These are phyloP conservation scores for Penicillium sp. DNA, from an alignment of 2,329 filamentous ascomycete species.

Conservation along the genomic window DNA sequence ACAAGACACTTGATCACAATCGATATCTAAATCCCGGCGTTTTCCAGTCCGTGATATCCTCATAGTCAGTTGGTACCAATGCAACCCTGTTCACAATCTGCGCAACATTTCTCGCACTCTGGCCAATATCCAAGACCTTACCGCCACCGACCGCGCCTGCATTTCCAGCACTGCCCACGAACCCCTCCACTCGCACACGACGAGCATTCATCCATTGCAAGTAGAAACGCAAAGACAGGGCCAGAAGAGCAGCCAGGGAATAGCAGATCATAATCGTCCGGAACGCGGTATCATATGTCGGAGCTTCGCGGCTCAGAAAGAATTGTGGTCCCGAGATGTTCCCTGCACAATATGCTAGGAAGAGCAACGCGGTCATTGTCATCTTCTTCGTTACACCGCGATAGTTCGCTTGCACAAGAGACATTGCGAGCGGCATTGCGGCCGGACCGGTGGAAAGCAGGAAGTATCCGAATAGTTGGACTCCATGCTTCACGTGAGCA, in stretches of 20 bases:
- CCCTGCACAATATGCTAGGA: conserved; percentile 58
- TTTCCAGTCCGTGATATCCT: conserved; percentile 63
- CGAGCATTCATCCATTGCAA: conserved; percentile 49
- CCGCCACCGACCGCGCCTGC: conserved; percentile 45
- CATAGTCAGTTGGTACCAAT: conserved; percentile 51
- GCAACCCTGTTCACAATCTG: conserved; percentile 32
- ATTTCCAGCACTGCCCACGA: conserved; percentile 22
- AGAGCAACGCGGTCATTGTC: conserved; percentile 59
- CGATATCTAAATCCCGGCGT: conserved; percentile 62
- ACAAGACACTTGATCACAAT: neutral
- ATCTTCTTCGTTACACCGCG: conserved; percentile 62
- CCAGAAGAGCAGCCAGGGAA: conserved; percentile 50
- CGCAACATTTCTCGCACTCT: conserved; percentile 40
- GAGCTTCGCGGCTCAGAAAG: conserved; percentile 54
- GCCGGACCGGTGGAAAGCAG: conserved; percentile 57
- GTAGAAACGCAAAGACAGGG: conserved; percentile 50
- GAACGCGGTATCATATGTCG: conserved; percentile 57
- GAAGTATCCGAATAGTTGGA: conserved; percentile 61
- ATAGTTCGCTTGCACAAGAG: conserved; percentile 59
- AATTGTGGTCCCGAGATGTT: conserved; percentile 61
- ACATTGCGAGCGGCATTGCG: conserved; percentile 57
- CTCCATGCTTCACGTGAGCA: conserved; percentile 37
- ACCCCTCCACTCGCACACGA: conserved; percentile 44
- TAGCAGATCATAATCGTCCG: conserved; percentile 60
- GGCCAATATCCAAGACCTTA: conserved; percentile 46